phyloP scores from a whole-genome alignment of 768 basidiomycete genomes.

The Suillus plorans region DNA sequence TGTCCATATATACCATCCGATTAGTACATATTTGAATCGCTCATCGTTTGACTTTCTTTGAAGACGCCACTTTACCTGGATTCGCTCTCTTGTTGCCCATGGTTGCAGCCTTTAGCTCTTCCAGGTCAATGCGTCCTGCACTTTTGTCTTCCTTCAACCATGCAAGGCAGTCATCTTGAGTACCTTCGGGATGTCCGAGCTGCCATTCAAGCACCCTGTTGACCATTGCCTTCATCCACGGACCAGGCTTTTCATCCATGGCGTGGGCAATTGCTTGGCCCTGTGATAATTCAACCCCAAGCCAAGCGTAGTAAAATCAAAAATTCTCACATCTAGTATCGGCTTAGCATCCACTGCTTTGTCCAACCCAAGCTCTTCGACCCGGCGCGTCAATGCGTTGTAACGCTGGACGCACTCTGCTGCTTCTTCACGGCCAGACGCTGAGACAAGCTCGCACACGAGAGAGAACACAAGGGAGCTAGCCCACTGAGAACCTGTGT shows the following conservation, averaged over 20 bases:
- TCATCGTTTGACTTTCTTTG: slow-evolving; percentile 34
- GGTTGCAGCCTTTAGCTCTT: slow-evolving; percentile 22
- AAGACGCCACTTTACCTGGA: slow-evolving; percentile 14
- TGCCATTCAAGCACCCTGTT: slow-evolving; percentile 83
- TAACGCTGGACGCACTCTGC: slow-evolving; percentile 57
- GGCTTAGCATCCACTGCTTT: slow-evolving; percentile 65
- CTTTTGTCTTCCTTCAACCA: slow-evolving; percentile 66
- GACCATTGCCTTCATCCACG: slow-evolving; percentile 66
- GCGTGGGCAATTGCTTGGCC: slow-evolving; percentile 63
- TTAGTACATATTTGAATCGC: neutral
- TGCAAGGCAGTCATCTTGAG: slow-evolving; percentile 61
- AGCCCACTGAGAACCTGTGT: slow-evolving; percentile 67
- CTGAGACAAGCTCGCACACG: slow-evolving; percentile 59
- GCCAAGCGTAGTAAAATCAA: neutral
- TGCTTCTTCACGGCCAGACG: slow-evolving; percentile 42
- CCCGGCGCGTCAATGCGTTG: slow-evolving; percentile 57
- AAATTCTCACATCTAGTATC: slow-evolving; percentile 68
- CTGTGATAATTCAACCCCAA: slow-evolving; percentile 38
- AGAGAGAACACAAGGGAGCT: slow-evolving; percentile 74
- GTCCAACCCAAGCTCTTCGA: slow-evolving; percentile 64
- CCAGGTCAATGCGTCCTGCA: slow-evolving; percentile 43
- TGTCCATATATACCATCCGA: neutral
- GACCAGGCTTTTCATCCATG: slow-evolving; percentile 62
- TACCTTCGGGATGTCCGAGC: slow-evolving; percentile 66
- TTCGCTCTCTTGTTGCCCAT: slow-evolving; percentile 26